These are phyloP conservation scores for Podospora appendiculata DNA, from an alignment of 495 filamentous ascomycete genomes.

Conservation along the genomic window DNA sequence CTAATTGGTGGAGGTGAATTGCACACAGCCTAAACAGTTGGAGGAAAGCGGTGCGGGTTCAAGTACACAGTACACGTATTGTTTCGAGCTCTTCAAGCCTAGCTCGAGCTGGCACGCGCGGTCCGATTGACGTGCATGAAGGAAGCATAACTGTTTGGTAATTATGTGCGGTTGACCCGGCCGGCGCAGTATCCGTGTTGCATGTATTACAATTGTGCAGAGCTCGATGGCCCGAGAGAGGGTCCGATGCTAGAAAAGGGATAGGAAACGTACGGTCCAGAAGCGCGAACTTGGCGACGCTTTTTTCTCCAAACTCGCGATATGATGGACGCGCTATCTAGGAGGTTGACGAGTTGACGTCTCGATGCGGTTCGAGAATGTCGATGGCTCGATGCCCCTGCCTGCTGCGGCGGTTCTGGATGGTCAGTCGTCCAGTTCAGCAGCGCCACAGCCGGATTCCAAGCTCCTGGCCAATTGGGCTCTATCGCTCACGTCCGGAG, in stretches of 20 bases:
- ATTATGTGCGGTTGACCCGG: too few species aligned
- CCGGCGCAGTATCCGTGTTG: too few species aligned
- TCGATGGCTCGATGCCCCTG: not conserved
- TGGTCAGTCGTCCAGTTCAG: slow-evolving; percentile 12
- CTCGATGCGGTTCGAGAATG: not conserved
- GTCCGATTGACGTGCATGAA: too few species aligned
- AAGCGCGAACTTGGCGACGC: not conserved
- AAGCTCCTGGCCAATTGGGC: slow-evolving; percentile 5
- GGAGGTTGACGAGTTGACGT: not conserved
- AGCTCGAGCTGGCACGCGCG: too few species aligned
- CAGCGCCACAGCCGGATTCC: slow-evolving; percentile 11
- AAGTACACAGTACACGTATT: too few species aligned
- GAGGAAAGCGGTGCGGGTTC: too few species aligned
- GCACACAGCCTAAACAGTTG: too few species aligned
- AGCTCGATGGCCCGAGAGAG: not conserved
- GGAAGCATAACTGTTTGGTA: too few species aligned
- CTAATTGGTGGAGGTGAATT: too few species aligned
- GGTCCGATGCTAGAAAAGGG: not conserved
- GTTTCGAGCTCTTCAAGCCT: too few species aligned
- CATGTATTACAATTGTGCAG: too few species aligned
- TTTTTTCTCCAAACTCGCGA: not conserved
- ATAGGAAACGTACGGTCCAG: not conserved
- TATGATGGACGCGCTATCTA: too few species aligned
- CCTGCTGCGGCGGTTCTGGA: not conserved
- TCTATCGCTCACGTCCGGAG: slow-evolving; percentile 10